Percentiles rank a stretch among this genome's conserved stretches.
Conservation (phyloP, 2,329 filamentous ascomycete species). For the Ophiostoma tasmaniense region DNA sequence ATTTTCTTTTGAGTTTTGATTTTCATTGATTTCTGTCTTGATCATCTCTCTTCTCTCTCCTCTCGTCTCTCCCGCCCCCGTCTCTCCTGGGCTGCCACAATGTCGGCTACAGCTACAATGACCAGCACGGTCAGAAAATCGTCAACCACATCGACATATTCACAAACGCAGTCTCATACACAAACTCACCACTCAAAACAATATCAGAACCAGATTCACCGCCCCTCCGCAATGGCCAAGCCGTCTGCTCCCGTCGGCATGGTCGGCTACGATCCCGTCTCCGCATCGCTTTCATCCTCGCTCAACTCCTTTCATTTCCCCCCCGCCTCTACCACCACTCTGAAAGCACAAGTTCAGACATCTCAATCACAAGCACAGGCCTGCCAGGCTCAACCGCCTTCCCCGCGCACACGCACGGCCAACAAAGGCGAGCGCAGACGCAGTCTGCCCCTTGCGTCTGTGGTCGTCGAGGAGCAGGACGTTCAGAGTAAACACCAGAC, state of each 20-base stretch:
- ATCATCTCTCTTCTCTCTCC: not conserved
- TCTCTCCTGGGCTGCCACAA: not conserved
- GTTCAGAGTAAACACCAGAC: not conserved
- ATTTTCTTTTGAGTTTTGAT: no score
- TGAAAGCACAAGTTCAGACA: not conserved
- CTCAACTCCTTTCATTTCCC: not conserved
- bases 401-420: conserved; percentile 8
- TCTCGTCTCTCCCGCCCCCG: no score
- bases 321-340: not conserved
- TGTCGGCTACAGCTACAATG: not conserved
- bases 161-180: not conserved
- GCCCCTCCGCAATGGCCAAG: conserved; percentile 12
- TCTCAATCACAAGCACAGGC: not conserved
- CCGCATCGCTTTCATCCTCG: not conserved
- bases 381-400: not conserved
- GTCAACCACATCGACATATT: not conserved
- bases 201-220: conserved; percentile 7
- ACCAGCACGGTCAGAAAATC: not conserved
- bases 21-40: not conserved
- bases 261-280: not conserved
- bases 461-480: not conserved
- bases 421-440: conserved; percentile 15
- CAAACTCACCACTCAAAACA: not conserved
- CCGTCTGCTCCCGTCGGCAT: not conserved
- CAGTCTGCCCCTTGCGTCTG: conserved; percentile 12